Evolutionary conservation across 2,329 filamentous ascomycete genomes (phyloP).

Genomic region (Cladosporium sp.): DNA sequence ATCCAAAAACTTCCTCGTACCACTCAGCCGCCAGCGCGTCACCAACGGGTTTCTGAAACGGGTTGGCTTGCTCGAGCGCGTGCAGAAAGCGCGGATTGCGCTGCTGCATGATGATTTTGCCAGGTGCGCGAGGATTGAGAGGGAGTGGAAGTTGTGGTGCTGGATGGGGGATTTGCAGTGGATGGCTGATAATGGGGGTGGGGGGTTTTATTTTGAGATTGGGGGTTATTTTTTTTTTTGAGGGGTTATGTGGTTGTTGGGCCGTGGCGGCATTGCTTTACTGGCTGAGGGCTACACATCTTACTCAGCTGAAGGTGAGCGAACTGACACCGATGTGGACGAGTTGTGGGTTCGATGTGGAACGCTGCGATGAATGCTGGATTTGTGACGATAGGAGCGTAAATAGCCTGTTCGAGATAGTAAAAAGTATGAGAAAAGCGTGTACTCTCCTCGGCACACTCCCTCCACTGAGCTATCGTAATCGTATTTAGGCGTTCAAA

Average conservation of each 20-base stretch:
- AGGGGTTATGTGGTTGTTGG: neutral
- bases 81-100: neutral
- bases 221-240: neutral
- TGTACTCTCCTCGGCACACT: neutral
- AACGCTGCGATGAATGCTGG: no score
- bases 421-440: neutral
- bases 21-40: neutral
- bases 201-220: neutral
- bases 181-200: neutral
- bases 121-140: neutral
- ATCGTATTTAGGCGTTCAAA: neutral
- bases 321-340: neutral
- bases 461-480: neutral
- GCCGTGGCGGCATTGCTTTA: neutral
- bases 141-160: neutral
- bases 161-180: neutral
- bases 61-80: neutral
- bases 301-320: neutral
- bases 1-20: neutral
- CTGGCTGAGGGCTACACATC: neutral
- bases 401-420: neutral
- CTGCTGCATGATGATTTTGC: neutral
- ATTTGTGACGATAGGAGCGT: no score
- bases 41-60: neutral
- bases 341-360: no score